Conservation (phyloP, 345 rosid genomes). For the Euphorbia tirucalli region DNA sequence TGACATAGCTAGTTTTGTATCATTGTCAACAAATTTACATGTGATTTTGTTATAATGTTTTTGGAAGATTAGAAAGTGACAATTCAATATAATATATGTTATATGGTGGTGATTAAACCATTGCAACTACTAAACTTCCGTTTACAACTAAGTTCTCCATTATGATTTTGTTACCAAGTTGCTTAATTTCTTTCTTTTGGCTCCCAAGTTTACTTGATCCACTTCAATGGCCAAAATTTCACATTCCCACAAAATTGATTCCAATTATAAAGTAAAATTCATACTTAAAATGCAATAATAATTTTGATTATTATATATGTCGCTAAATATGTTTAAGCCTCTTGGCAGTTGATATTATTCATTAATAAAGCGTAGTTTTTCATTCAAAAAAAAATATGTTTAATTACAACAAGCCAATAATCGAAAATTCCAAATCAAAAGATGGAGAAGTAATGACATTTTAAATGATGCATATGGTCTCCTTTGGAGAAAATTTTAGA, state of each 20-base stretch:
- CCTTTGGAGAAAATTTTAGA: too few species aligned
- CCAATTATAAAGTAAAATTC: background rate
- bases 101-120: background rate
- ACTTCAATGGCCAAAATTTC: background rate
- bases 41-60: background rate
- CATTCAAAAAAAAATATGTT: too few species aligned
- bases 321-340: too few species aligned
- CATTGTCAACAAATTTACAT: background rate
- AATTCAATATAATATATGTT: too few species aligned
- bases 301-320: too few species aligned
- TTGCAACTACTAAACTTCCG: background rate
- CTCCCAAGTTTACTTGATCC: background rate
- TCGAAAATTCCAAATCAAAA: too few species aligned
- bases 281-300: too few species aligned
- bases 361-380: too few species aligned
- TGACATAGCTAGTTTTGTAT: background rate
- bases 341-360: too few species aligned
- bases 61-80: background rate
- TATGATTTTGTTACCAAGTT: background rate
- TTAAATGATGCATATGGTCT: too few species aligned
- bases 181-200: background rate
- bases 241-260: background rate
- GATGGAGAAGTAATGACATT: too few species aligned
- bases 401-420: too few species aligned
- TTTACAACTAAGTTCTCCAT: background rate